These are phyloP conservation scores for Fraxinus floribunda DNA, from an alignment of 305 asterid genomes.

Conservation along the genomic window DNA sequence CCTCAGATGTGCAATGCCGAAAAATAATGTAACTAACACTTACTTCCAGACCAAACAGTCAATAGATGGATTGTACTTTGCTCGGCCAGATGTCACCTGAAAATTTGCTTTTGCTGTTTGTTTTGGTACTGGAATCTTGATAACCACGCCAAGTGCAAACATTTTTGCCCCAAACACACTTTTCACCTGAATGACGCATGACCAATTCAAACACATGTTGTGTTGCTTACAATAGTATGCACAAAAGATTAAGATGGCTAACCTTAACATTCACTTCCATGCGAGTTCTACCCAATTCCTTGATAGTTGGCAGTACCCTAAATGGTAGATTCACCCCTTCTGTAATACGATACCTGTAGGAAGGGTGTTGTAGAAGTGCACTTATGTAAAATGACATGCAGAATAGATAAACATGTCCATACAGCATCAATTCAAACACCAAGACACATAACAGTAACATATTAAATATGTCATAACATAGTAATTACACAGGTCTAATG, in stretches of 20 bases:
- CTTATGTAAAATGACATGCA: conserved; percentile 2
- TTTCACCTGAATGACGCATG: conserved; percentile 60
- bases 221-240: conserved; percentile 1
- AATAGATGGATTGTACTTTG: conserved; percentile 90
- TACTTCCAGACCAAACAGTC: conserved; percentile 99
- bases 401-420: background rate
- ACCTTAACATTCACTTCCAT: conserved; percentile 99
- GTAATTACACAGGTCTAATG: background rate
- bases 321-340: conserved; percentile 99
- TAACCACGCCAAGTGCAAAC: conserved; percentile 98
- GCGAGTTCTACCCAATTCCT: conserved; percentile 98
- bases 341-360: conserved; percentile 84
- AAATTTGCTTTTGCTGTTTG: conserved; percentile 98
- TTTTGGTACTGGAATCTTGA: conserved; percentile 97
- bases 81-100: conserved; percentile 98
- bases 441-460: background rate
- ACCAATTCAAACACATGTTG: conserved; percentile 5
- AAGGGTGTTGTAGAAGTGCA: conserved; percentile 24
- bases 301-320: conserved; percentile 95
- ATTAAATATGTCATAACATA: background rate
- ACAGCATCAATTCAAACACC: background rate
- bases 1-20: background rate
- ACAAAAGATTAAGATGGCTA: conserved; percentile 29
- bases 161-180: conserved; percentile 99
- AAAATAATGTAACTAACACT: conserved; percentile 37